Conservation (phyloP, 805 yeast species). For the Zygotorulaspora florentina region DNA sequence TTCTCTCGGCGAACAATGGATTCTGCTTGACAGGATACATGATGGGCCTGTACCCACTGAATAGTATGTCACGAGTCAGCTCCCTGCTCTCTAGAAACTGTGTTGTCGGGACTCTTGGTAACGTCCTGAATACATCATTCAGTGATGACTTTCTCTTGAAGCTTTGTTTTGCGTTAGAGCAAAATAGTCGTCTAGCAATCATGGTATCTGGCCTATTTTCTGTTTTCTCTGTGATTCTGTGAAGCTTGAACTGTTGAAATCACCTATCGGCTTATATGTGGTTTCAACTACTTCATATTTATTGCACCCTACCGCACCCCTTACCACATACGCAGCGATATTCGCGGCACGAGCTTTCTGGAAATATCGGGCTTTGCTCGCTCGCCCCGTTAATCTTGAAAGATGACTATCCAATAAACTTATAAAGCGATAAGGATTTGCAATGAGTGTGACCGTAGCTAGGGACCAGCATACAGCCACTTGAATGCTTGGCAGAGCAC, state of each 20-base stretch:
- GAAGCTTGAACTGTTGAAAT: background rate
- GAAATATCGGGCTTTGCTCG: too few relatives aligned
- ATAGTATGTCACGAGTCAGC: constrained; percentile 30
- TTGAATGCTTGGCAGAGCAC: too few relatives aligned
- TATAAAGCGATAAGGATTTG: too few relatives aligned
- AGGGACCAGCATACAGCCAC: too few relatives aligned
- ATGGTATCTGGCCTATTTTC: background rate
- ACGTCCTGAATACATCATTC: constrained; percentile 19
- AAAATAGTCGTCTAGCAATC: constrained; percentile 8
- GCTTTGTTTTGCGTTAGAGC: constrained; percentile 3
- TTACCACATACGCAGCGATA: background rate
- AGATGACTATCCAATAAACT: too few relatives aligned
- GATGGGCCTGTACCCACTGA: constrained; percentile 34
- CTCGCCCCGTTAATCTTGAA: background rate
- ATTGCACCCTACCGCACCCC: constrained; percentile 8
- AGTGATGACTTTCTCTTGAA: constrained; percentile 11
- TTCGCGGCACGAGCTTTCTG: too few relatives aligned
- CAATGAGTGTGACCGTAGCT: too few relatives aligned
- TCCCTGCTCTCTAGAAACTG: constrained; percentile 28
- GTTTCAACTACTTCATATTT: background rate
- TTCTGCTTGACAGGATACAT: constrained; percentile 33
- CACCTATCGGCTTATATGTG: background rate
- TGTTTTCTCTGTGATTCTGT: background rate
- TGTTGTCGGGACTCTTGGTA: constrained; percentile 35
- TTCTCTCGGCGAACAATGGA: constrained; percentile 26